Evolutionary conservation across 805 yeast genomes (phyloP).

Genomic region (Candida berthetii): DNA sequence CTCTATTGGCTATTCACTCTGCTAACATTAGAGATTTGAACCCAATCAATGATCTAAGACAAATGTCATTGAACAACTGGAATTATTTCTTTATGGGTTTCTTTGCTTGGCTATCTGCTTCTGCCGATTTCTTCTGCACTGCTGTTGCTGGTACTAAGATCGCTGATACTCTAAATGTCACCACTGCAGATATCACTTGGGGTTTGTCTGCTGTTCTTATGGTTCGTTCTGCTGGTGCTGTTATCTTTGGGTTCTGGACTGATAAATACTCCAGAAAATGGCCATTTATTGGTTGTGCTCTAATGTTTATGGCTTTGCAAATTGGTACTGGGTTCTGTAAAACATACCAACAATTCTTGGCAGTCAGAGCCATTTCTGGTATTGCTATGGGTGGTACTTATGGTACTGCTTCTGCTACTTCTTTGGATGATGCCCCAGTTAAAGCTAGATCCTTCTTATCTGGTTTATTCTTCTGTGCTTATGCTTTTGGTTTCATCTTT

Average conservation of each 20-base stretch:
- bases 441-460: slow-evolving; percentile 57
- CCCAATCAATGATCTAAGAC: slow-evolving; percentile 36
- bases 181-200: slow-evolving; percentile 56
- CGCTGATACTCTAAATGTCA: slow-evolving; percentile 39
- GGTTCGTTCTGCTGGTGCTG: slow-evolving; percentile 69
- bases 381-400: slow-evolving; percentile 45
- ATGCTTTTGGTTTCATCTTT: slow-evolving; percentile 61
- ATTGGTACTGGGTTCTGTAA: slow-evolving; percentile 59
- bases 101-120: slow-evolving; percentile 68
- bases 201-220: slow-evolving; percentile 68
- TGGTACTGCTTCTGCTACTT: slow-evolving; percentile 36
- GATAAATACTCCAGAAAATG: slow-evolving; percentile 64
- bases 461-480: slow-evolving; percentile 52
- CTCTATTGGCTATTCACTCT: slow-evolving; percentile 18
- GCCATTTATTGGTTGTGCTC: slow-evolving; percentile 53
- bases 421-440: slow-evolving; percentile 58
- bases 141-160: slow-evolving; percentile 50
- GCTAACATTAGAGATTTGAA: slow-evolving; percentile 22
- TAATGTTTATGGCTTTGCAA: slow-evolving; percentile 47
- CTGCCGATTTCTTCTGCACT: slow-evolving; percentile 64
- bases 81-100: slow-evolving; percentile 52
- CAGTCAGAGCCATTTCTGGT: slow-evolving; percentile 59
- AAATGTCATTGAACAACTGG: slow-evolving; percentile 41
- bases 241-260: slow-evolving; percentile 56
- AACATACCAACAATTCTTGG: slow-evolving; percentile 51